Evolutionary conservation across 108 stramenopile genomes (phyloP), one percentile per base, ranked within the genome.

Genomic region (Nitzschia sp.): DNA sequence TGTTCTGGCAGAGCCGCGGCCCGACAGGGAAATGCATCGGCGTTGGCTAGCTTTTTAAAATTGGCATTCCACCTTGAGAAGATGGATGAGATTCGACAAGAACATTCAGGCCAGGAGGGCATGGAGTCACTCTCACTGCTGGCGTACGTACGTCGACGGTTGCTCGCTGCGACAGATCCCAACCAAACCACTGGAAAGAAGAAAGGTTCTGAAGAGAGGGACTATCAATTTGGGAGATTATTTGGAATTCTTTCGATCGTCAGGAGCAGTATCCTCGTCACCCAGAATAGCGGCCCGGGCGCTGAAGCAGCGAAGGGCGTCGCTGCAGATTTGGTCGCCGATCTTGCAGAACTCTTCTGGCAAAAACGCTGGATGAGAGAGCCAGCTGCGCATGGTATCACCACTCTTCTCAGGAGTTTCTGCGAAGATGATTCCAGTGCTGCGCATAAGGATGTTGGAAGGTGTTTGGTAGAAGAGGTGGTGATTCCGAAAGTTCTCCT

Each of bases 21-120:
- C 57, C 83, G 93, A 54, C 90, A 94, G 72, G 93, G 93, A 53
- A 90, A 83, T 66, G 93, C 93, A 45, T 88, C 89, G 38, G 82
- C 84, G n/a, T 63, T 94, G 45, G 77, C 90, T 5, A 74, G 79
- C 19, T 94, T 88, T 67, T 66, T 94, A 17, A 86, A 85, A 59
- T 54, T 90, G 62, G 80, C 87, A 5, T 66, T 79, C 65, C 54
- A 57, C 27, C 54, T 67, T 25, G 70, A 60, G 30, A 60, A 68
- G 35, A 71, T 81, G 54, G 46, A 72, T 3, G 74, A 70, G 8
- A 76, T 85, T 53, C 59, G 78, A 59, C 58, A 75, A 48, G 76
- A 56, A 49, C 66, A 68, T 3, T 45, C 51, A 21, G 62, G 59
- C 11, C 46, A 66, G 11, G 26, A 11, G 0, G 28, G 13, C 17